Base-by-base conservation (phyloP, 202 grass and related monocot genomes). In the Schoenoplectus triqueter region DNA sequence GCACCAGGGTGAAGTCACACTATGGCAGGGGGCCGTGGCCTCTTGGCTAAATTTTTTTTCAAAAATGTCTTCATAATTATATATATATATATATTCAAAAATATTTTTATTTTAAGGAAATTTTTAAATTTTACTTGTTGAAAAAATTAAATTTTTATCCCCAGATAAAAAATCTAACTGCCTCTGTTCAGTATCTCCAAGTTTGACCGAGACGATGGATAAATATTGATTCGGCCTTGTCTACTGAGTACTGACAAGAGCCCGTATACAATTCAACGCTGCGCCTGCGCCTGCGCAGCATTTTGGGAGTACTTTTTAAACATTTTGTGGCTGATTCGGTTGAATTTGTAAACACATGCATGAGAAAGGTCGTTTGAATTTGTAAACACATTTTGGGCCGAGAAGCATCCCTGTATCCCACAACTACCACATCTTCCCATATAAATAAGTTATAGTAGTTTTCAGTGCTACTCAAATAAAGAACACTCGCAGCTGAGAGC, bases 371-470 rank as follows among this genome's bases (percentile, higher is more conserved):
- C 18, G 6, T 61, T 2, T 62, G 17, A 62, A 60, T 60, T 31
- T 31, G 31, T 31, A 31, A 31, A 31, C 31, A 31, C 31, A 31
- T 31, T 31, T 31, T 31, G 31, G 22, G 50, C 8, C 5, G 44
- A n/a, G 5, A 10, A 44, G n/a, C 10, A 62, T 46, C 7, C 55
- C 75, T 45, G 55, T 62, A 79, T 31, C 31, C 31, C 31, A 31
- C 31, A 31, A 31, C 75, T 79, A 79, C 75, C 55, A 79, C 75
- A 59, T 61, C 55, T 46, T 31, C 47, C 10, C 42, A 51, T 79
- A 79, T 79, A 79, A 61, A 79, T 62, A 44, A 6, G 15, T 31
- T 31, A 79, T 13, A 45, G 22, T 15, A 78, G 51, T 42, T 41
- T 59, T 11, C 31, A 0, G 18, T 46, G 51, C 2, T 57, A 5